Evolutionary conservation across 257 asterid genomes (phyloP).

Genomic region (Scutellaria barbata): DNA sequence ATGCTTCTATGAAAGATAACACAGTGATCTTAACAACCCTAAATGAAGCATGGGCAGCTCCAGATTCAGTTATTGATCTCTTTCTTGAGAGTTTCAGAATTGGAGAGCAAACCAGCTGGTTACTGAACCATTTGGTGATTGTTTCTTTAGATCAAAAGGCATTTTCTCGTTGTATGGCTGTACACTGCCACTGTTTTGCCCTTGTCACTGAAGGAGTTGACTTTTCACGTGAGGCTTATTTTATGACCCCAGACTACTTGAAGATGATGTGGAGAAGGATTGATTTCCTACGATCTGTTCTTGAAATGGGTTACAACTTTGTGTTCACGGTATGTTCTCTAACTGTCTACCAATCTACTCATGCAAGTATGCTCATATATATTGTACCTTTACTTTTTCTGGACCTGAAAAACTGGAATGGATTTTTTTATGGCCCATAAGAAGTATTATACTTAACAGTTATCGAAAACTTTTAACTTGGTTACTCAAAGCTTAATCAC

Average conservation of each 20-base stretch:
- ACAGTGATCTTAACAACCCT: conserved; percentile 53
- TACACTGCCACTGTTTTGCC: conserved; percentile 62
- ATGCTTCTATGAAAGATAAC: conserved; percentile 49
- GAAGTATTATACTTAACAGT: neutral
- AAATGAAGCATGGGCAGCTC: conserved; percentile 60
- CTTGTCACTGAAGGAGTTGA: conserved; percentile 59
- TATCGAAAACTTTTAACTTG: conserved; percentile 8
- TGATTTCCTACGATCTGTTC: conserved; percentile 62
- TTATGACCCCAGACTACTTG: conserved; percentile 68
- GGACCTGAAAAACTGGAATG: neutral
- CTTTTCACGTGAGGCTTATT: conserved; percentile 69
- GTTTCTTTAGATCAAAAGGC: conserved; percentile 50
- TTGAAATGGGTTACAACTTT: conserved; percentile 71
- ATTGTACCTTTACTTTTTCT: neutral
- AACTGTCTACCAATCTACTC: neutral
- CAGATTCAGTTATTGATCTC: conserved; percentile 49
- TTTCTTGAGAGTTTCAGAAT: conserved; percentile 56
- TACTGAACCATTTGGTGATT: conserved; percentile 53
- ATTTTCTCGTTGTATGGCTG: conserved; percentile 46
- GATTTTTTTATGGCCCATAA: conserved; percentile 6
- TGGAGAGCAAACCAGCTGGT: conserved; percentile 46
- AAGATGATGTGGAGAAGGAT: conserved; percentile 83
- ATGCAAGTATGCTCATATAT: neutral
- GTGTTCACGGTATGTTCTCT: conserved; percentile 62
- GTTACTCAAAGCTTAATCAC: conserved; percentile 5